Percentiles rank a stretch among this genome's conserved stretches.
Conservation (phyloP, 768 basidiomycete species). For the Kwoniella dejecticola region DNA sequence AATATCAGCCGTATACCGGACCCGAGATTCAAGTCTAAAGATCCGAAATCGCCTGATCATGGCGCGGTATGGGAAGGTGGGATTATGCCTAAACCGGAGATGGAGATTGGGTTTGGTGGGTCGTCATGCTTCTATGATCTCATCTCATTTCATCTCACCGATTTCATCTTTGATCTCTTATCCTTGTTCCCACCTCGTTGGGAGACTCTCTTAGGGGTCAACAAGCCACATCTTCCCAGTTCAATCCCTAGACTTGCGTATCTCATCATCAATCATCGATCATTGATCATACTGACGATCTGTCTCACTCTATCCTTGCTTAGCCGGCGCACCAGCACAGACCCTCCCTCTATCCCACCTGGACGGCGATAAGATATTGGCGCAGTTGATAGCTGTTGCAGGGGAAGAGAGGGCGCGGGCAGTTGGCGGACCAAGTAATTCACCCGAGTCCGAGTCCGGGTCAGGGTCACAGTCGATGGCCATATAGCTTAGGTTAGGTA, state of each 20-base stretch:
- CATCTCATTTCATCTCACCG: too few relatives aligned
- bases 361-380: constrained; percentile 21
- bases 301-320: too few relatives aligned
- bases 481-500: too few relatives aligned
- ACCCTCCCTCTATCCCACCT: constrained; percentile 24
- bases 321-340: constrained; percentile 11
- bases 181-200: too few relatives aligned
- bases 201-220: too few relatives aligned
- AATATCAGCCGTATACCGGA: constrained; percentile 32
- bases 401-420: constrained; percentile 14
- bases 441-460: not conserved
- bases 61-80: constrained; percentile 21
- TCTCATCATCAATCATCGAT: too few relatives aligned
- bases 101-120: constrained; percentile 25
- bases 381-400: constrained; percentile 22
- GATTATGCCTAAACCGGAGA: constrained; percentile 26
- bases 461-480: not conserved
- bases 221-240: too few relatives aligned
- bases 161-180: not conserved
- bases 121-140: not conserved
- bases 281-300: not conserved
- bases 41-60: constrained; percentile 25
- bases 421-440: constrained; percentile 16
- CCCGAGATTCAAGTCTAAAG: constrained; percentile 29
- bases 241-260: too few relatives aligned